Evolutionary conservation across 768 basidiomycete species (phyloP).

Genomic region (Lactarius hatsudake): DNA sequence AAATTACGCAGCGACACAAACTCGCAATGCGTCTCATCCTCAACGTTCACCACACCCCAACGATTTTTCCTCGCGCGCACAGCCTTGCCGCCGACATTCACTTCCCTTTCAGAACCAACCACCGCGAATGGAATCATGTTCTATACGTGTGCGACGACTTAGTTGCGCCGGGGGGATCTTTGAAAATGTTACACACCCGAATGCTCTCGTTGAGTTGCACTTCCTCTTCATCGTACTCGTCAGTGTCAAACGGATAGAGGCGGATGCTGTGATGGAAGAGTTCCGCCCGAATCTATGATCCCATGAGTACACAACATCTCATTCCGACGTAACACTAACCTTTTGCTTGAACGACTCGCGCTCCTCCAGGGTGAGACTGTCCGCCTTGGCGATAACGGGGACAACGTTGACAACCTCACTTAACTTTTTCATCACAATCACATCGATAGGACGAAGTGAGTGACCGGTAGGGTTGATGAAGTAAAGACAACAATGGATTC

Average conservation of each 20-base stretch:
- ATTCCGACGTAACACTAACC: conserved; percentile 42
- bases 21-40: conserved; percentile 96
- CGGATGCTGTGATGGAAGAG: conserved; percentile 88
- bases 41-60: conserved; percentile 98
- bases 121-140: conserved; percentile 95
- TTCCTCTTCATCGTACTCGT: conserved; percentile 94
- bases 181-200: conserved; percentile 53
- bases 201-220: conserved; percentile 85
- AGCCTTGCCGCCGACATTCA: conserved; percentile 93
- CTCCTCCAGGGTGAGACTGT: conserved; percentile 92
- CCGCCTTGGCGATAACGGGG: conserved; percentile 98
- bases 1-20: conserved; percentile 97
- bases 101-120: conserved; percentile 94
- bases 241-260: conserved; percentile 94
- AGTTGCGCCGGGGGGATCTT: neutral
- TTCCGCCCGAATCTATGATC: conserved; percentile 83
- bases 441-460: conserved; percentile 91
- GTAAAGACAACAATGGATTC: conserved; percentile 97
- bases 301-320: neutral
- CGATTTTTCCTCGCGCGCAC: conserved; percentile 96
- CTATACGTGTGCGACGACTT: conserved; percentile 40
- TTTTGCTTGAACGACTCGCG: conserved; percentile 89
- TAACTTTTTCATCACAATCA: conserved; percentile 98
- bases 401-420: conserved; percentile 99
- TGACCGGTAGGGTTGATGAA: conserved; percentile 99